These are phyloP conservation scores for Ceratocystis smalleyi DNA, from an alignment of 2,329 filamentous ascomycete genomes.

Conservation along the genomic window DNA sequence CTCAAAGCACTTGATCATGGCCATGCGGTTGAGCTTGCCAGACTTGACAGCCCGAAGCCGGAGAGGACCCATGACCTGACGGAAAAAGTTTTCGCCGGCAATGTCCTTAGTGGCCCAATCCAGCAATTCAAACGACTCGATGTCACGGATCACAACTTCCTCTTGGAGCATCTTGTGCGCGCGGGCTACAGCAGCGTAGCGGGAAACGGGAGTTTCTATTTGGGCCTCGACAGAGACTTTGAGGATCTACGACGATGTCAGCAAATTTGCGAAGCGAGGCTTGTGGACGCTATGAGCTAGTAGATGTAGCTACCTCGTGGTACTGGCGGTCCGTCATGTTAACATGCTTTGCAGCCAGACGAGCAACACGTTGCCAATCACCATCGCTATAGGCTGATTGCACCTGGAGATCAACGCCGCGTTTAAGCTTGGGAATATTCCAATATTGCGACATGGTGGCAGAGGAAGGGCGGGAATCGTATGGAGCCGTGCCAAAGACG, in stretches of 20 bases:
- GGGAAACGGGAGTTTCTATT: conserved; percentile 5
- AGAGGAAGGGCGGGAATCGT: background rate
- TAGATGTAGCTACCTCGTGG: conserved; percentile 32
- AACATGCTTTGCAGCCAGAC: conserved; percentile 37
- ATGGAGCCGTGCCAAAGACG: background rate
- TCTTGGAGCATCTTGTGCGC: conserved; percentile 25
- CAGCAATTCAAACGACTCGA: conserved; percentile 37
- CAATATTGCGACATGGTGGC: conserved; percentile 11
- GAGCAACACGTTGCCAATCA: conserved; percentile 37
- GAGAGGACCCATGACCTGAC: conserved; percentile 35
- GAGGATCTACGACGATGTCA: conserved; percentile 8
- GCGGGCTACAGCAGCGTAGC: conserved; percentile 8
- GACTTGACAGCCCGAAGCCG: conserved; percentile 27
- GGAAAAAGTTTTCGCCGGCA: conserved; percentile 27
- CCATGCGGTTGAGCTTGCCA: conserved; percentile 38
- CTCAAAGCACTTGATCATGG: conserved; percentile 34
- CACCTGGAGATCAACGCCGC: conserved; percentile 38
- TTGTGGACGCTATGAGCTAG: background rate
- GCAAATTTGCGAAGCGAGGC: background rate
- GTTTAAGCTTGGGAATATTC: conserved; percentile 28
- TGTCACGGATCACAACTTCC: conserved; percentile 32
- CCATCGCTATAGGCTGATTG: conserved; percentile 39
- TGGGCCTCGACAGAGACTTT: conserved; percentile 9
- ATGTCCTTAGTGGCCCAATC: conserved; percentile 37
- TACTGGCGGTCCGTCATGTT: conserved; percentile 36